phyloP scores from a whole-genome alignment of 2,329 filamentous ascomycete species.

The Monilinia fructigena region DNA sequence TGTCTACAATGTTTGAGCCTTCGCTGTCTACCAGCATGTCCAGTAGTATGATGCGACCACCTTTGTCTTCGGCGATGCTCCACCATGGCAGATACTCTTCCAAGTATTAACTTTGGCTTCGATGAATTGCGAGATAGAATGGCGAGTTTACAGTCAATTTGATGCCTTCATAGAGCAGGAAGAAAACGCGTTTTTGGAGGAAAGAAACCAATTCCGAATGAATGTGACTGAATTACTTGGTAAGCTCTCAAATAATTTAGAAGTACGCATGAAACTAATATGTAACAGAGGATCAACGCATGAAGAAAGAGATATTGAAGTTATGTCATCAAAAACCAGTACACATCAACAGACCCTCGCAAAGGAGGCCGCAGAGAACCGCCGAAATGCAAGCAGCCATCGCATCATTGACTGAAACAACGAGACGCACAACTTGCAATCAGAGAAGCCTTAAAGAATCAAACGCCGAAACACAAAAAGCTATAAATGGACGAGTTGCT shows the following conservation, averaged over 20 bases:
- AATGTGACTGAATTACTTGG: conserved; percentile 88
- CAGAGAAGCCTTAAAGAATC: conserved; percentile 57
- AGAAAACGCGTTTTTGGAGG: conserved; percentile 83
- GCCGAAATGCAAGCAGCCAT: conserved; percentile 70
- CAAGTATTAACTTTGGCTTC: conserved; percentile 92
- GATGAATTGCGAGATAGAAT: conserved; percentile 94
- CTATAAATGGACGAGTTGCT: conserved; percentile 68
- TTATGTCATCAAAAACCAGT: conserved; percentile 67
- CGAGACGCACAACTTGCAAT: conserved; percentile 59
- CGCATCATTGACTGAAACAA: conserved; percentile 55
- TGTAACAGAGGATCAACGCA: conserved; percentile 78
- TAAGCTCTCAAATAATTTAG: conserved; percentile 44
- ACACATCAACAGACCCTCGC: conserved; percentile 71
- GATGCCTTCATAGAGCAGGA: conserved; percentile 93
- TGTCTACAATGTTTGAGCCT: conserved; percentile 65
- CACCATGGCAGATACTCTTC: conserved; percentile 74
- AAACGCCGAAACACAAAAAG: conserved; percentile 65
- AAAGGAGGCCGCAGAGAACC: conserved; percentile 75
- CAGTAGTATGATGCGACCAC: conserved; percentile 46
- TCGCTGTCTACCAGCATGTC: conserved; percentile 60
- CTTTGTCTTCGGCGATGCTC: conserved; percentile 55
- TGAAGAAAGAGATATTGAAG: conserved; percentile 85
- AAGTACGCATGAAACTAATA: conserved; percentile 9
- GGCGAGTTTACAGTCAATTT: conserved; percentile 85
- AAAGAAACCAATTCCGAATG: conserved; percentile 90